Base-by-base conservation (phyloP, 1,284 basidiomycete genomes). In the Ceratobasidium sp. region DNA sequence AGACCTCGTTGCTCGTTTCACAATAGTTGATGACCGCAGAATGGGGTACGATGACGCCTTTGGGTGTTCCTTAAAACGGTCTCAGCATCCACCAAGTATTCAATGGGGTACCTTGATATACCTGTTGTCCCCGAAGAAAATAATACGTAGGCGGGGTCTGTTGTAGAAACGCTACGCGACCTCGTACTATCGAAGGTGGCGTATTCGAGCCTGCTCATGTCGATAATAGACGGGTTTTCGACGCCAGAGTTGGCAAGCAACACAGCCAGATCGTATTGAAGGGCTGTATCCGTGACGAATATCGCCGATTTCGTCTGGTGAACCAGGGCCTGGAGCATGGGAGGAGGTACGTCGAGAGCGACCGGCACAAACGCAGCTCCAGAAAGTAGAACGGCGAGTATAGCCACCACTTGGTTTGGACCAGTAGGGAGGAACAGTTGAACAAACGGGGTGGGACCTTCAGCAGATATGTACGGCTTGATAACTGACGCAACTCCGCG, bases 61-160 rank as follows among this genome's bases (percentile, higher is more conserved):
- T 54, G 2, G 53, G 53, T 14, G 22, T 54, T 3, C 53, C 53
- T 54, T 2, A 9, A 14, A 54, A 29, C 9, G 22, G 5, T 3
- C 11, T 54, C 22, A 29, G 36, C 36, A 41, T 41, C 4, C 11
- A 11, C 36, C 11, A 41, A 11, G 11, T 11, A 11, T 41, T 41
- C 36, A 41, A 41, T 41, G 11, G 36, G n/a, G n/a, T n/a, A n/a
- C n/a, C n/a, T n/a, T n/a, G 11, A 41, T 11, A 41, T 31, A 65
- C 63, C 63, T 33, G 63, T 65, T 19, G 63, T 65, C 11, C 63
- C 63, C 2, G 63, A 65, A 24, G 63, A 65, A 22, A 65, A 65
- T 6, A 65, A 36, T 15, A 65, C 63, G 41, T 65, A 65, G 1
- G 63, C 63, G 9, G 63, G 63, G 22, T 41, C 36, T 11, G 36